Evolutionary conservation across 805 yeast species (phyloP).

Genomic region (Metschnikowia borealis): DNA sequence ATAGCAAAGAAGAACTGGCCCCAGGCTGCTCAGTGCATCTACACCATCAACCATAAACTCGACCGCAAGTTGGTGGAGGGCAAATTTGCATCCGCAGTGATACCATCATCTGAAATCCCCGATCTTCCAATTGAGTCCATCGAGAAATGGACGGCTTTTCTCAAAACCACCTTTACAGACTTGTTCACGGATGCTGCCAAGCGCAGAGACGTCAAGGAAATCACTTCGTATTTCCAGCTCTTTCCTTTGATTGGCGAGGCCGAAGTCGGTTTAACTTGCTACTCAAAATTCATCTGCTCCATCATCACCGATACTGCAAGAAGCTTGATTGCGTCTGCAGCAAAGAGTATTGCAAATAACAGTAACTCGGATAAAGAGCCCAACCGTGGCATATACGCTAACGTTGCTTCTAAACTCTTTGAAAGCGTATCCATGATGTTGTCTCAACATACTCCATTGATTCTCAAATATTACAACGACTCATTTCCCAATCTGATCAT

Average conservation of each 20-base stretch:
- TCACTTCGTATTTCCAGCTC: slow-evolving; percentile 77
- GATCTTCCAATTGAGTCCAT: slow-evolving; percentile 65
- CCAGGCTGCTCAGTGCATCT: slow-evolving; percentile 69
- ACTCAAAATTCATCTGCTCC: slow-evolving; percentile 81
- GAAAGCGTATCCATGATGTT: slow-evolving; percentile 83
- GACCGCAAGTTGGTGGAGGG: slow-evolving; percentile 56
- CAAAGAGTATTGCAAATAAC: slow-evolving; percentile 1
- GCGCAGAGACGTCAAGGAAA: slow-evolving; percentile 56
- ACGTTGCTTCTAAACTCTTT: slow-evolving; percentile 62
- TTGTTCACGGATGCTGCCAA: slow-evolving; percentile 72
- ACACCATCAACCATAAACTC: slow-evolving; percentile 36
- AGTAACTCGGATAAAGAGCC: slow-evolving; percentile 17
- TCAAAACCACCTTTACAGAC: slow-evolving; percentile 52
- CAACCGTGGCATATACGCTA: slow-evolving; percentile 53
- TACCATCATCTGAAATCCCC: slow-evolving; percentile 84
- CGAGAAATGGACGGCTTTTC: slow-evolving; percentile 52
- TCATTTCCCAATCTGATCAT: slow-evolving; percentile 57
- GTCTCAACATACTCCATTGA: slow-evolving; percentile 80
- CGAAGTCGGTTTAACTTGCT: slow-evolving; percentile 68
- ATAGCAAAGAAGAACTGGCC: slow-evolving; percentile 68
- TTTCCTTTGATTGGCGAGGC: slow-evolving; percentile 82
- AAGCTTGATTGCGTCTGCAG: slow-evolving; percentile 47
- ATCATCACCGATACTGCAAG: slow-evolving; percentile 80
- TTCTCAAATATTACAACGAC: slow-evolving; percentile 56
- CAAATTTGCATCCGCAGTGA: slow-evolving; percentile 69